Base-by-base conservation (phyloP, 2,329 filamentous ascomycete genomes). In the Byssothecium circinans region DNA sequence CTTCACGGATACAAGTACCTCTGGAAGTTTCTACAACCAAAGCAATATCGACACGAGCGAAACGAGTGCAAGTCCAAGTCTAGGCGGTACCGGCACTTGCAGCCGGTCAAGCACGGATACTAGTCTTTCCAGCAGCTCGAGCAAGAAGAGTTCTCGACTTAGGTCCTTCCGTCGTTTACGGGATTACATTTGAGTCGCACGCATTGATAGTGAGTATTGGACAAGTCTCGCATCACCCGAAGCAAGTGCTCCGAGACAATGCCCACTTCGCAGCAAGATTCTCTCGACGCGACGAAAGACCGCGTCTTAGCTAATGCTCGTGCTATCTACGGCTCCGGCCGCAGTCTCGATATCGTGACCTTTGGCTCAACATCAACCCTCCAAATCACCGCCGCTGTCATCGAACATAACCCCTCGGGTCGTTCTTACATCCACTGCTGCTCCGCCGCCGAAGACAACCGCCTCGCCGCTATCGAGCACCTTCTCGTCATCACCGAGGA, bases 401-500 rank as follows among this genome's bases (percentile, higher is more conserved):
- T 70, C 51, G 67, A 70, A 52, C 67, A 70, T 58, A 66, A 64
- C 56, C 61, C 61, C 34, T 60, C 52, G 41, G 65, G 61, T 58
- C 65, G 60, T 44, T 67, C 66, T 8, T 70, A 61, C 46, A 54
- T 69, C 7, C 67, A 70, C 49, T 69, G 66, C 46, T 55, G 54
- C 29, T 67, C 62, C 17, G 64, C 67, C 5, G 65, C 65, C 18
- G 67, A 70, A 43, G 46, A 57, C 29, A 61, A 64, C 0, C 58
- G 67, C 5, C 49, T 65, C 11, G 62, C 60, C 33, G 67, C 67
- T 6, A 32, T 63, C 22, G 66, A 70, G 38, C 67, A 69, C 33
- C 44, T 69, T 14, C 65, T 70, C 17, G 61, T 69, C 44, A 68
- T 69, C 38, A 69, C 65, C 7, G 67, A 70, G 48, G 66, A 69